Evolutionary conservation across 1,139 yeast genomes (phyloP).

Genomic region (Trichomonascaceae sp.): DNA sequence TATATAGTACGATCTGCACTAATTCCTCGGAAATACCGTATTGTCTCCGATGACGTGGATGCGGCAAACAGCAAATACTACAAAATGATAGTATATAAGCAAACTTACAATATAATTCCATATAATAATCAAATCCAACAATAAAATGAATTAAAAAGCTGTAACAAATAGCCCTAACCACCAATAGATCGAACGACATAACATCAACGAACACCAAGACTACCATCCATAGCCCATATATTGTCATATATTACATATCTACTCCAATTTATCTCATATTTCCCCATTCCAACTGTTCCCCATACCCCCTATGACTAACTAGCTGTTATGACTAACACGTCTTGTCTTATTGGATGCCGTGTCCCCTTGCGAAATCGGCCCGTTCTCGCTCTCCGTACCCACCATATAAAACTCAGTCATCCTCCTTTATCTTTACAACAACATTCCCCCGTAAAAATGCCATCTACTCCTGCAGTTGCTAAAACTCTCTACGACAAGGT

Average conservation of each 20-base stretch:
- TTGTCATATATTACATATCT: not conserved
- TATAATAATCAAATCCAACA: too few species aligned
- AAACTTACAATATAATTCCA: too few species aligned
- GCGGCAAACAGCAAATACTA: too few species aligned
- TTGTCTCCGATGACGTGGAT: too few species aligned
- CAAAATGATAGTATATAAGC: too few species aligned
- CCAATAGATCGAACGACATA: not conserved
- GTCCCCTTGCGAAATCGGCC: not conserved
- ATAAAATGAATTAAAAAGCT: too few species aligned
- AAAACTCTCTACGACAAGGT: constrained; percentile 89
- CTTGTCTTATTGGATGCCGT: not conserved
- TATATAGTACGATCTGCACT: too few species aligned
- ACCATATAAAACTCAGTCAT: not conserved
- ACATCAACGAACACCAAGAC: not conserved
- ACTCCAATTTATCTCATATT: too few species aligned
- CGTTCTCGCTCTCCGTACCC: not conserved
- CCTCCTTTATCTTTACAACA: not conserved
- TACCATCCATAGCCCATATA: not conserved
- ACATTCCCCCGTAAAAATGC: constrained; percentile 15
- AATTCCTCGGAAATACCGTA: too few species aligned
- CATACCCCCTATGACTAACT: not conserved
- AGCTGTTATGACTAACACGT: not conserved
- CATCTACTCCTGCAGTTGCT: constrained; percentile 22
- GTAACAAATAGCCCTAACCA: too few species aligned
- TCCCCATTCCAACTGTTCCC: not conserved